Evolutionary conservation across 768 basidiomycete genomes (phyloP), one percentile per base, ranked within the genome.

Genomic region (Cytidiella melzeri): DNA sequence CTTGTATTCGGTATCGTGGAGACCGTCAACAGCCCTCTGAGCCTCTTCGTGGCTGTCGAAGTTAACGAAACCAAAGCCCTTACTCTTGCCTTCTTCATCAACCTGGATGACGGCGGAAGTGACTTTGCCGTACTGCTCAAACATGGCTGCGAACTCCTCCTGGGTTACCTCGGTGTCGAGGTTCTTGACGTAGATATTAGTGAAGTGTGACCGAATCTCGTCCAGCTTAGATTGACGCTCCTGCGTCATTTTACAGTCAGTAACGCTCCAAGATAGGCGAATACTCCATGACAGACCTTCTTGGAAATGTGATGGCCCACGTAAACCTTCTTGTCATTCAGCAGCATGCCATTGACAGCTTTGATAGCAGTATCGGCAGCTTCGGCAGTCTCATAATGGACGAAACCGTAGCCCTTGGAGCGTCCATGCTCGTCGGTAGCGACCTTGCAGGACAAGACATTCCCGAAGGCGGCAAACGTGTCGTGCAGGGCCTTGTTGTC

Each of bases 401-500:
- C 96, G 69, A 95, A 99, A 37, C 95, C 96, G 65, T 98, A 99
- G 55, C 96, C 96, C 68, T 91, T 92, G 58, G 93, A 94, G 60
- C 86, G 85, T 51, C 94, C 96, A 55, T 88, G 84, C 65, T 96
- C 92, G 65, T 98, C 96, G 42, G 84, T 87, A 53, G 94, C 96
- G 61, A 99, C 95, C 73, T 99, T 99, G 84, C 96, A 99, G 10
- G 95, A 98, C 57, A 99, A 73, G 58, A 99, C 95, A 61, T 95
- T 94, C 52, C 96, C 96, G 65, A 98, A 99, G 48, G 96, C 95
- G 56, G 92, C 94, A 65, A 99, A 99, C 45, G 96, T 99, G 67
- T 99, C 96, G 66, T 99, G 96, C 53, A 99, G 92, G 57, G 96
- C 96, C 81, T 97, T 97, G 79, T 99, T 97, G 73, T 99, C 96